These are phyloP conservation scores for Coemansia sp. DNA, from an alignment of 192 early-diverging fungal species.

Conservation along the genomic window DNA sequence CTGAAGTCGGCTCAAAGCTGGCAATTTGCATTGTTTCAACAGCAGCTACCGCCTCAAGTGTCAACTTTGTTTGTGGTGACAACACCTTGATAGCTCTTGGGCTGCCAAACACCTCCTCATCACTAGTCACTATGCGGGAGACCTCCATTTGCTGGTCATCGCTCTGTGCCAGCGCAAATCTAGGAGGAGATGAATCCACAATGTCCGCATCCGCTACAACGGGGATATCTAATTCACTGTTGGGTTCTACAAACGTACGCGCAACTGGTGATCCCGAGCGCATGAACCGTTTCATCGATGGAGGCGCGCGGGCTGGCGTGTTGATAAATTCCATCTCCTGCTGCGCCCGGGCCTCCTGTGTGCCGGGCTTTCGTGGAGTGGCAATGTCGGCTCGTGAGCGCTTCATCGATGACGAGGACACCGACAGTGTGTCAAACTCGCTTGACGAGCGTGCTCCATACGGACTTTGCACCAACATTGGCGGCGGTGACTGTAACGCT, in stretches of 20 bases:
- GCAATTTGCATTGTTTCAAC: background rate
- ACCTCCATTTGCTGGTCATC: background rate
- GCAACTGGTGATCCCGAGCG: constrained; percentile 34
- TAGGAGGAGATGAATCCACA: constrained; percentile 8
- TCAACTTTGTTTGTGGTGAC: background rate
- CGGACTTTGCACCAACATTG: constrained; percentile 32
- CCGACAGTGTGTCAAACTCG: background rate
- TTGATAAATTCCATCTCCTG: constrained; percentile 32
- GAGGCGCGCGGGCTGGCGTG: constrained; percentile 41
- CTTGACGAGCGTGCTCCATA: background rate
- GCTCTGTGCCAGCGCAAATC: background rate
- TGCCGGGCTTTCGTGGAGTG: constrained; percentile 37
- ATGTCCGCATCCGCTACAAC: background rate
- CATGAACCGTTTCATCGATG: constrained; percentile 40
- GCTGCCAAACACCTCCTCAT: constrained; percentile 11
- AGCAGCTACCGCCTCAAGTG: background rate
- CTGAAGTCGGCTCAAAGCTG: constrained; percentile 5
- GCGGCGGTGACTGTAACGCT: constrained; percentile 31
- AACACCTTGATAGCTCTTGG: background rate
- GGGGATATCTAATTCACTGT: background rate
- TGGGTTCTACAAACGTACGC: background rate
- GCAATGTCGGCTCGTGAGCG: constrained; percentile 46
- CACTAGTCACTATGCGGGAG: background rate
- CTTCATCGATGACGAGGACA: constrained; percentile 21
- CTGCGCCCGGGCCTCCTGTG: constrained; percentile 26